These are phyloP conservation scores for Paramarasmius palmivorus DNA, from an alignment of 1,284 basidiomycete species.

Conservation along the genomic window DNA sequence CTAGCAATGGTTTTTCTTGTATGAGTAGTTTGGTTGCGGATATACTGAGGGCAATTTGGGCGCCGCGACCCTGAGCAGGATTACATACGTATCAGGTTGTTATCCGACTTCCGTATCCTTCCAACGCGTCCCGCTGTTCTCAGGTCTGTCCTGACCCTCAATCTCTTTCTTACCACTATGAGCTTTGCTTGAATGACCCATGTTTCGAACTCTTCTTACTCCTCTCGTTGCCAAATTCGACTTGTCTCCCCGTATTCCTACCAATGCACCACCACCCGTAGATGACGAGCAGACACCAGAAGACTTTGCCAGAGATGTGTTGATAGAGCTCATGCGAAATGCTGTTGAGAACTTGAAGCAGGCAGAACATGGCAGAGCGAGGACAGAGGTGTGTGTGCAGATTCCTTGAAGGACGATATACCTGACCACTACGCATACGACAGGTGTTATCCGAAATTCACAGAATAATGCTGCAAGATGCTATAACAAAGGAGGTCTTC, in stretches of 20 bases:
- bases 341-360: conserved; percentile 65
- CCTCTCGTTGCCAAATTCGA: conserved; percentile 53
- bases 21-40: no score
- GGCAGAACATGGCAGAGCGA: conserved; percentile 43
- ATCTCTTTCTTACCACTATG: no score
- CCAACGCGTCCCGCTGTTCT: no score
- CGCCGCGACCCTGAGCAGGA: no score
- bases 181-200: conserved; percentile 19
- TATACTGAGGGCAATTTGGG: no score
- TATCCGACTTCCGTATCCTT: no score
- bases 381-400: conserved; percentile 48
- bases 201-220: conserved; percentile 53
- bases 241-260: conserved; percentile 29
- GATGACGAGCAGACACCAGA: conserved; percentile 56
- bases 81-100: no score
- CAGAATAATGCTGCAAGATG: conserved; percentile 58
- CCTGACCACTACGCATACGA: background rate
- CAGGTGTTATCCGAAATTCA: conserved; percentile 65
- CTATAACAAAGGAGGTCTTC: conserved; percentile 70
- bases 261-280: conserved; percentile 24
- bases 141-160: no score
- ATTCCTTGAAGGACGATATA: background rate
- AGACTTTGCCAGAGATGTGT: conserved; percentile 71
- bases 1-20: no score
- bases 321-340: conserved; percentile 69